Evolutionary conservation across 2,329 filamentous ascomycete genomes (phyloP).

Genomic region (Dothistroma septosporum): DNA sequence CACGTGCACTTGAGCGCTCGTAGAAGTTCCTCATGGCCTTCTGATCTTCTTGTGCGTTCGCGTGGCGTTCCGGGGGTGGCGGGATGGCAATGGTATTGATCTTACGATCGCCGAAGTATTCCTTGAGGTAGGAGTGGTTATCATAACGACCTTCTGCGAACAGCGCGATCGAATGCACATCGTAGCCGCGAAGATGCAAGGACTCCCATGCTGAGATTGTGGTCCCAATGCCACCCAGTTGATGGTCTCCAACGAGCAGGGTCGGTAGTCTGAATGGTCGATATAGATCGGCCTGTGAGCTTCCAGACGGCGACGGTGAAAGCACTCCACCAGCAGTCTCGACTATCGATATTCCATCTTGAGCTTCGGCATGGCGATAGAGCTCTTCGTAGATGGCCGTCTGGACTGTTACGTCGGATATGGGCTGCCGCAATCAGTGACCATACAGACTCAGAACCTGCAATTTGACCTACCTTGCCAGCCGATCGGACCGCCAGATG

Average conservation of each 20-base stretch:
- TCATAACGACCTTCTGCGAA: constrained; percentile 64
- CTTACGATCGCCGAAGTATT: constrained; percentile 61
- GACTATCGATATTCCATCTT: constrained; percentile 61
- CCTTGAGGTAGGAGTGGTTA: constrained; percentile 63
- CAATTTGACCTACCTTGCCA: constrained; percentile 14
- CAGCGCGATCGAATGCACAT: constrained; percentile 65
- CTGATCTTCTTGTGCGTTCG: constrained; percentile 46
- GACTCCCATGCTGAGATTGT: constrained; percentile 80
- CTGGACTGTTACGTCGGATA: constrained; percentile 36
- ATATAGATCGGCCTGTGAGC: constrained; percentile 73
- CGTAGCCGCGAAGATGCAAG: constrained; percentile 71
- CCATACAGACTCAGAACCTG: not conserved
- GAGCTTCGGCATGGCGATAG: constrained; percentile 39
- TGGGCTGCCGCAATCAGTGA: constrained; percentile 17
- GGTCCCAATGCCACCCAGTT: constrained; percentile 73
- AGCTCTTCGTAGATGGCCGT: constrained; percentile 41
- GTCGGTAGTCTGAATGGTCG: constrained; percentile 68
- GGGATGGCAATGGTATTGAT: constrained; percentile 57
- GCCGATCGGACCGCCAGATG: constrained; percentile 61
- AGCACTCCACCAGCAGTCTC: constrained; percentile 82
- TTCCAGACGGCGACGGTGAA: constrained; percentile 71
- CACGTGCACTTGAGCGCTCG: constrained; percentile 40
- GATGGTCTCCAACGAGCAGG: constrained; percentile 69
- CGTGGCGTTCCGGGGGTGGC: constrained; percentile 53
- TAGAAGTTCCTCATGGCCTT: constrained; percentile 64